phyloP scores from a whole-genome alignment of 108 stramenopile genomes.

The Schizochytrium sp. region DNA sequence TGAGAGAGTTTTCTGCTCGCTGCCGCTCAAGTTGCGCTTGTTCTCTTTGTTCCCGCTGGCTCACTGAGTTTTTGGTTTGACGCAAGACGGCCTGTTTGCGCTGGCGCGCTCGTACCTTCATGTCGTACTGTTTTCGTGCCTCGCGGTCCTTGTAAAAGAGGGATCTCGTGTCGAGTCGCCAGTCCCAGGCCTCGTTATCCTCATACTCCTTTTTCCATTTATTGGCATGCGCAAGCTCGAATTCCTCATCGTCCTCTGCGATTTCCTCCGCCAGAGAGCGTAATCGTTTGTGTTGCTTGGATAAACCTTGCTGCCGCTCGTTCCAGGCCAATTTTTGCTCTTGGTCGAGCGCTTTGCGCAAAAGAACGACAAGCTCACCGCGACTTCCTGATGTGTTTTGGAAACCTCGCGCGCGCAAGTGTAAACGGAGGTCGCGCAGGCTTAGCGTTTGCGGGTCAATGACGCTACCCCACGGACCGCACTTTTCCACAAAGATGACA shows the following conservation, averaged over 20 bases:
- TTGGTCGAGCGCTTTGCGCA: background rate
- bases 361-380: background rate
- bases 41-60: background rate
- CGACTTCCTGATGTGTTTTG: background rate
- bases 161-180: background rate
- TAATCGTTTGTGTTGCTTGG: background rate
- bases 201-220: slow-evolving; percentile 1
- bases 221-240: background rate
- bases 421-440: background rate
- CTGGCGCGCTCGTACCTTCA: background rate
- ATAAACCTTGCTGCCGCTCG: background rate
- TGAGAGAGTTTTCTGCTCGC: background rate
- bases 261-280: background rate
- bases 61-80: background rate
- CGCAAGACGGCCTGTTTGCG: background rate
- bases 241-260: background rate
- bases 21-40: background rate
- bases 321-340: background rate
- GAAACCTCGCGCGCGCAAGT: slow-evolving; percentile 1
- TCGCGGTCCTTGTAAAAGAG: background rate
- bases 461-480: background rate
- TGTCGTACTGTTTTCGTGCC: background rate
- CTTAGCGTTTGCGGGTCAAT: background rate
- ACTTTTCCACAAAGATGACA: background rate
- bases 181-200: background rate